Evolutionary conservation across 192 early-diverging fungal species (phyloP).

Genomic region (Coemansia sp.): DNA sequence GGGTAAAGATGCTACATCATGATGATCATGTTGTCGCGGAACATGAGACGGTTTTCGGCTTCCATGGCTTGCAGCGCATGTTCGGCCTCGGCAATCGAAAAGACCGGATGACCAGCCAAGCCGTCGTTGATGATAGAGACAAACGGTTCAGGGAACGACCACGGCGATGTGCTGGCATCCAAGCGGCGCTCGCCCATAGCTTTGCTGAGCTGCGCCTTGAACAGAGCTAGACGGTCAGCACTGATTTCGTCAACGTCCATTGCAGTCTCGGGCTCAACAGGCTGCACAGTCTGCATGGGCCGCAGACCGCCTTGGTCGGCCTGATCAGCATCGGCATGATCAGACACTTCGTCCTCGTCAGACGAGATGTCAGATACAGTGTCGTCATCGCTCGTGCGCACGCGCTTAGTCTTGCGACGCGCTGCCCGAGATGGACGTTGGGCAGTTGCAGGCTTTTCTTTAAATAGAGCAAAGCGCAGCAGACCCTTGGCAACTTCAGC

Average conservation of each 20-base stretch:
- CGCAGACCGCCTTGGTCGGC: constrained; percentile 2
- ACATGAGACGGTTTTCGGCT: constrained; percentile 71
- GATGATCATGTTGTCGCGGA: constrained; percentile 63
- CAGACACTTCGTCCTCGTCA: background rate
- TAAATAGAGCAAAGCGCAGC: constrained; percentile 88
- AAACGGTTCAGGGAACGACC: constrained; percentile 58
- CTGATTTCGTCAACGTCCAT: constrained; percentile 39
- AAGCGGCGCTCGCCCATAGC: constrained; percentile 46
- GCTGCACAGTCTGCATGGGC: constrained; percentile 1
- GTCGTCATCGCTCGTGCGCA: constrained; percentile 49
- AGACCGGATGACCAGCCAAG: constrained; percentile 36
- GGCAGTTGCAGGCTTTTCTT: constrained; percentile 63
- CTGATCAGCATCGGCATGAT: background rate
- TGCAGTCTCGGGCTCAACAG: background rate
- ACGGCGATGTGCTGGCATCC: constrained; percentile 51
- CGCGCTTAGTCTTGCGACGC: constrained; percentile 45
- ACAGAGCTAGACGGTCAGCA: constrained; percentile 34
- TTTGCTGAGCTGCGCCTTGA: constrained; percentile 54
- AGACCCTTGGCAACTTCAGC: constrained; percentile 80
- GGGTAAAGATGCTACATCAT: constrained; percentile 58
- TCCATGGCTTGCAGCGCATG: constrained; percentile 62
- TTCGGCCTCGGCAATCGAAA: constrained; percentile 60
- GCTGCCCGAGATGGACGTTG: constrained; percentile 29
- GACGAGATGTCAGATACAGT: constrained; percentile 35
- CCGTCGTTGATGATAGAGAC: constrained; percentile 59